Evolutionary conservation across 306 rosid genomes (phyloP).

Genomic region (Adenanthera pavonina): DNA sequence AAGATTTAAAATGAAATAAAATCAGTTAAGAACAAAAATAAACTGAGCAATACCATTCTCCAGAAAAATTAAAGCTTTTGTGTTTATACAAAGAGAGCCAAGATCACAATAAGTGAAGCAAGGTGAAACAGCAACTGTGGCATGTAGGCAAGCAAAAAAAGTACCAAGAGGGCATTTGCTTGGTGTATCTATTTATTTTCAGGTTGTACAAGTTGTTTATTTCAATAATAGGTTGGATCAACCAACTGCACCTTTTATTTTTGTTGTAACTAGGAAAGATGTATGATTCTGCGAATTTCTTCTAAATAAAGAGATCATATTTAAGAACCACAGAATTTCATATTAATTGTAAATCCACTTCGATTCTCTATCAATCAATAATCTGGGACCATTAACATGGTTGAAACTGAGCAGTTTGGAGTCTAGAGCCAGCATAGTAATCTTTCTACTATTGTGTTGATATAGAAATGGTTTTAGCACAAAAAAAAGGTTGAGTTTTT

Average conservation of each 20-base stretch:
- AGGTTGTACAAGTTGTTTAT: neutral
- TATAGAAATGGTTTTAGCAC: neutral
- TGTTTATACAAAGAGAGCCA: conserved; percentile 38
- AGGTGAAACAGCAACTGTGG: conserved; percentile 17
- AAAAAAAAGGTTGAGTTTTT: neutral
- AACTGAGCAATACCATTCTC: conserved; percentile 1
- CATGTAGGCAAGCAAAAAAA: conserved; percentile 28
- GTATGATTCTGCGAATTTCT: neutral
- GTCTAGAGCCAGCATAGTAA: neutral
- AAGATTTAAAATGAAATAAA: conserved; percentile 32
- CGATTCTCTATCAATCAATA: neutral
- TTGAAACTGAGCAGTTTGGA: neutral
- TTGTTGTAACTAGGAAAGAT: neutral
- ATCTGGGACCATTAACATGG: neutral
- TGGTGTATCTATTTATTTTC: neutral
- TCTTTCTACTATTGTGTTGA: neutral
- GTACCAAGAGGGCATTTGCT: neutral
- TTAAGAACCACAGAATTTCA: neutral
- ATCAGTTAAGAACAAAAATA: conserved; percentile 22
- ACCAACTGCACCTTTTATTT: neutral
- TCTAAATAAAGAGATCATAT: neutral
- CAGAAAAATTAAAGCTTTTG: conserved; percentile 4
- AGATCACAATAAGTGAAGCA: conserved; percentile 12
- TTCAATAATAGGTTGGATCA: neutral
- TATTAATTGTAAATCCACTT: neutral